Evolutionary conservation across 176 grass and related monocot species (phyloP).

Genomic region (Typha latifolia): DNA sequence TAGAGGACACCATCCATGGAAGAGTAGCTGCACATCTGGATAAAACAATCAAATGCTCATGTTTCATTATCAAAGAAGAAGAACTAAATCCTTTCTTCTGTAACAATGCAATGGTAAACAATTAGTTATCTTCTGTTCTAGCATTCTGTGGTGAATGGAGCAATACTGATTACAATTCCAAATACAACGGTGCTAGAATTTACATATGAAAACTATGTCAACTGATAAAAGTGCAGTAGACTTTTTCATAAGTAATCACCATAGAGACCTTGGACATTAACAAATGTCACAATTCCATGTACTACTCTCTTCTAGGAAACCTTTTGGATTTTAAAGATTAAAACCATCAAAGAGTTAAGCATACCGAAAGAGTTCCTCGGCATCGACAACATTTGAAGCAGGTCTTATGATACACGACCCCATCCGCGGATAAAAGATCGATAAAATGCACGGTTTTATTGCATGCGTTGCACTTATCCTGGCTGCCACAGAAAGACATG

Average conservation of each 20-base stretch:
- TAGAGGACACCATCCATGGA: conserved; percentile 96
- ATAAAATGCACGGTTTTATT: conserved; percentile 98
- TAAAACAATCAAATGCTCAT: neutral
- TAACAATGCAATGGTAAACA: neutral
- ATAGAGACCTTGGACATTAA: no score
- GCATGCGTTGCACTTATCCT: conserved; percentile 93
- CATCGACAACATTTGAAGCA: conserved; percentile 23
- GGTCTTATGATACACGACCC: conserved; percentile 10
- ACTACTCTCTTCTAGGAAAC: neutral
- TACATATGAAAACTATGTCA: no score
- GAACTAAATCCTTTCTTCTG: neutral
- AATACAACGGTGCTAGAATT: no score
- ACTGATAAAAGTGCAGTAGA: no score
- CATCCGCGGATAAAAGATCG: conserved; percentile 61
- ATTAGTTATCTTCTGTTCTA: no score
- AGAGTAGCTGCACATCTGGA: conserved; percentile 88
- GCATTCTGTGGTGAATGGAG: no score
- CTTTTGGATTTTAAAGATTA: neutral
- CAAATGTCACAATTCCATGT: no score
- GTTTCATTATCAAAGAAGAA: conserved; percentile 1
- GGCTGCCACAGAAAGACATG: conserved; percentile 98
- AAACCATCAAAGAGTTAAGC: neutral
- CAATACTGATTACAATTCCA: no score
- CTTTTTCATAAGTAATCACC: no score
- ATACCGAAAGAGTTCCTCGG: conserved; percentile 73